A percentile compares a stretch with the other conserved stretches of the same genome.
Conservation (phyloP, 768 basidiomycete species). For the Macrolepiota dolichaula region DNA sequence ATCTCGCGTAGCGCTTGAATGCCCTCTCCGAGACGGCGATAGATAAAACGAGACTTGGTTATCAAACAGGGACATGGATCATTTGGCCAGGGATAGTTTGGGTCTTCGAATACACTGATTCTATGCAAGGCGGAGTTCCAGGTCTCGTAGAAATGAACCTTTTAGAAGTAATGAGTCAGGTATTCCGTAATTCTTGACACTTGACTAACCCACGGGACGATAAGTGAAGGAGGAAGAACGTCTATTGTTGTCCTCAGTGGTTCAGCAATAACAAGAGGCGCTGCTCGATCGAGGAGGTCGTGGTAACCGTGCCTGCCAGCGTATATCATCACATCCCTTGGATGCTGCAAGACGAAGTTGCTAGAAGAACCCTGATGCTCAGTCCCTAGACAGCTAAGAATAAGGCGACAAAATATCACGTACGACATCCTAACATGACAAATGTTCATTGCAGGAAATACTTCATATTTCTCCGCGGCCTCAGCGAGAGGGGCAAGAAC, state of each 20-base stretch:
- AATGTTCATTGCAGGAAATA: constrained; percentile 23
- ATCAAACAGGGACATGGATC: not conserved
- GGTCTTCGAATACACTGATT: not conserved
- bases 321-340: constrained; percentile 18
- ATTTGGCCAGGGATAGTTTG: not conserved
- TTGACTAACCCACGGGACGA: constrained; percentile 17
- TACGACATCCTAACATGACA: constrained; percentile 22
- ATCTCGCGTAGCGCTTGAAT: not conserved
- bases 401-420: not conserved
- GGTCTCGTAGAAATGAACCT: not conserved
- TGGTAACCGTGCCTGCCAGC: constrained; percentile 20
- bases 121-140: constrained; percentile 1
- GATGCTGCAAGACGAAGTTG: constrained; percentile 14
- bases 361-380: constrained; percentile 8
- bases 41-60: not conserved
- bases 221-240: constrained; percentile 12
- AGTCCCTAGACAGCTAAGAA: not conserved
- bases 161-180: not conserved
- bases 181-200: not conserved
- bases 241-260: constrained; percentile 12
- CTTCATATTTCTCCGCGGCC: constrained; percentile 26
- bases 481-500: constrained; percentile 19
- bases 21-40: not conserved
- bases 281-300: constrained; percentile 18
- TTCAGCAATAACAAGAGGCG: constrained; percentile 15